A percentile compares a stretch with the other conserved stretches of the same genome.
Evolutionary conservation across 2,329 filamentous ascomycete genomes (phyloP).

Genomic region (Diaporthe sp.): DNA sequence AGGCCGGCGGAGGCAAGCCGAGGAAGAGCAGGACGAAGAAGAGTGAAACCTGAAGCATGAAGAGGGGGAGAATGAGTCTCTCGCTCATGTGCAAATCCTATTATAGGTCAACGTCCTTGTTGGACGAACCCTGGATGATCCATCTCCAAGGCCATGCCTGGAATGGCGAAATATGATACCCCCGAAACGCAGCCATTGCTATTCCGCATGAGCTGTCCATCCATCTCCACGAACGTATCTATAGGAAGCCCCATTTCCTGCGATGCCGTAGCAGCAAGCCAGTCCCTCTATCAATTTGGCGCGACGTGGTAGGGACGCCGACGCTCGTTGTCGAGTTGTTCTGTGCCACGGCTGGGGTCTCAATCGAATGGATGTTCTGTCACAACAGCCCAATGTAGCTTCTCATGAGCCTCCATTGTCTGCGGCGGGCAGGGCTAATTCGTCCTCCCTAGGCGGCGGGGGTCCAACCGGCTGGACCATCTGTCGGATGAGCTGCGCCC

Average conservation of each 20-base stretch:
- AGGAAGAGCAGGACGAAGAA: constrained; percentile 25
- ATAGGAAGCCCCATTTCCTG: neutral
- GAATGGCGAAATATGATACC: constrained; percentile 37
- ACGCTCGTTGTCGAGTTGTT: neutral
- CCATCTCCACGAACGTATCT: neutral
- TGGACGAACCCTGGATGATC: neutral
- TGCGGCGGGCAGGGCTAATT: constrained; percentile 43
- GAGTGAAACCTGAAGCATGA: constrained; percentile 3
- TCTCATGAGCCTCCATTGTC: constrained; percentile 43
- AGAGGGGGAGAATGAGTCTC: neutral
- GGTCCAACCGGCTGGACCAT: constrained; percentile 75
- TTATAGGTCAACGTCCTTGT: neutral
- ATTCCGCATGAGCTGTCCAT: neutral
- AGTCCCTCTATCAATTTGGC: neutral
- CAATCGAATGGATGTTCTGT: neutral
- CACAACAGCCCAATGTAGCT: neutral
- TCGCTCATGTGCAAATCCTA: constrained; percentile 14
- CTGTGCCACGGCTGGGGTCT: neutral
- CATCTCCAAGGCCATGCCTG: constrained; percentile 20
- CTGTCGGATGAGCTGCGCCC: constrained; percentile 85
- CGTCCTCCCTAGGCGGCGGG: constrained; percentile 69
- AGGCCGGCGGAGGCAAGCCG: constrained; percentile 28
- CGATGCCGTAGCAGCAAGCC: neutral
- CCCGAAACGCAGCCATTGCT: neutral
- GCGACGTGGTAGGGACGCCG: neutral